Base-by-base conservation (phyloP, 1,139 yeast genomes). In the Debaryomycetaceae sp. region DNA sequence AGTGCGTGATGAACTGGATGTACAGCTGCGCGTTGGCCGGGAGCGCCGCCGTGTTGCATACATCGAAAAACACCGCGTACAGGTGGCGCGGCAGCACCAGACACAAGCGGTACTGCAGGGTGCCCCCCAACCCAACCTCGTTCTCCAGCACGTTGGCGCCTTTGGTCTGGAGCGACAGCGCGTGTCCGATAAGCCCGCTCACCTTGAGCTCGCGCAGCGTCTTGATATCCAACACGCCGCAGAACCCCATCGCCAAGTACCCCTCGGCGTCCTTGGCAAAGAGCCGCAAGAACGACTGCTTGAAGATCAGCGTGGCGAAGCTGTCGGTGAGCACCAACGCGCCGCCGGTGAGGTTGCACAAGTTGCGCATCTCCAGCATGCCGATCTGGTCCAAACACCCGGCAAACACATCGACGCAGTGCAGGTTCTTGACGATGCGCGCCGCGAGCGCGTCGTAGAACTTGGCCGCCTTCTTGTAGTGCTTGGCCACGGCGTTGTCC, bases 351-450 rank as follows among this genome's bases (percentile, higher is more conserved):
- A 76, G 70, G 61, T 86, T 85, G 38, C 95, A 75, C 48, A 93
- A 66, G 38, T 83, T 73, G 60, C 86, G 85, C 97, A 91, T 91
- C 65, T 91, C 99, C 46, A 83, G 81, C 75, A 91, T 81, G 56
- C 99, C 99, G 43, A 89, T 84, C 68, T 91, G 98, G 62, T 91
- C 99, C 55, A 88, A 89, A 62, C 96, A 88, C 38, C 98, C 98
- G 23, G 95, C 97, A 62, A 88, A 89, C 32, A 91, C 78, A 59
- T 91, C 98, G 34, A 91, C 79, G 16, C 93, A 77, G 51, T 88
- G 96, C 16, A 93, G 85, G 53, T 85, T 83, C 34, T 76, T 73
- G 34, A 71, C 73, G 25, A 64, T 66, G 45, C 83, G 83, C 34
- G 78, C 75, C 23, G 95, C 85, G 31, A 91, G 57, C 18, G 71